Base-by-base conservation (phyloP, 257 asterid species). In the Galeopsis tetrahit region DNA sequence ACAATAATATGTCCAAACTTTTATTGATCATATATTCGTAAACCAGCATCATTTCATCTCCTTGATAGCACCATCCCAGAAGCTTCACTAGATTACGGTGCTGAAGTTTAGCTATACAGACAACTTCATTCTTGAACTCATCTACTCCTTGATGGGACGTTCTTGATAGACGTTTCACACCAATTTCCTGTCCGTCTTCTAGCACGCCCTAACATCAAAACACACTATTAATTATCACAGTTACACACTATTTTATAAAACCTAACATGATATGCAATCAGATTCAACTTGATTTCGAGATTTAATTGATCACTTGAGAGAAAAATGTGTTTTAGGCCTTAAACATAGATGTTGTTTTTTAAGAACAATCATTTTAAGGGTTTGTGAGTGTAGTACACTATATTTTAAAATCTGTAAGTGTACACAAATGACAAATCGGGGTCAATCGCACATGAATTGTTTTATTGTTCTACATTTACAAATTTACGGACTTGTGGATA, bases 21-120 rank as follows among this genome's bases (percentile, higher is more conserved):
- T 21, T 39, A 61, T 80, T 77, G n/a, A 73, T n/a, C 28, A 21
- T 21, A 21, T 21, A 21, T 21, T 21, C 28, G 1, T 21, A 21
- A 21, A 21, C 28, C 28, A 21, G 28, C 28, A 21, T 21, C 33
- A 43, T 64, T 64, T 81, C 78, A 5, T 71, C 71, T 74, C 73
- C 81, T 31, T 72, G 70, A 44, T 57, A 72, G 17, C 80, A 81
- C 69, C 76, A 81, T 28, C 78, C 82, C 7, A 81, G 43, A 11
- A 81, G 80, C 36, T 73, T 70, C 32, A 77, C 82, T 10, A 80
- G 82, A 69, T 69, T 81, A 42, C 76, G 42, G 13, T 81, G 85
- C 40, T 81, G 85, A 53, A 81, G 77, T 52, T 55, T 70, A 2
- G 82, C 74, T 64, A 81, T 81, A 46, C 69, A 64, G 3, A 68